Base-by-base conservation (phyloP, 2,329 filamentous ascomycete genomes). In the Colletotrichum cordylinicola region DNA sequence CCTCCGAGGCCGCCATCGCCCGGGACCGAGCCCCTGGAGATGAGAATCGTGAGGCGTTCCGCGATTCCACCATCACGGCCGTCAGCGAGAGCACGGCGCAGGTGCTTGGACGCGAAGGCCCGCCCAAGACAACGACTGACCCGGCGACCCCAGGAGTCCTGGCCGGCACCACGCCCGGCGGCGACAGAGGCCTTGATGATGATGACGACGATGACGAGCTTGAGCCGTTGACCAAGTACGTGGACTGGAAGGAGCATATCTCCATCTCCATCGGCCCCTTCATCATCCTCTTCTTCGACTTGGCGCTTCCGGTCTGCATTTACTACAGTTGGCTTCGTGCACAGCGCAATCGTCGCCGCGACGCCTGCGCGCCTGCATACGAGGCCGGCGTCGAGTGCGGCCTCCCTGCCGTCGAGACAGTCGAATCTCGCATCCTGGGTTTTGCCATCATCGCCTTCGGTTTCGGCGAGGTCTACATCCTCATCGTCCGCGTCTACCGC, bases 281-380 rank as follows among this genome's bases (percentile, higher is more conserved):
- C 29, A 71, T 75, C 70, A 75, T 75, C 18, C 73, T 75, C 70
- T 75, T 75, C 64, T 75, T 75, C 58, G 73, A 75, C 12, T 70
- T 75, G 15, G 73, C 73, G 1, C 58, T 75, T 6, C 73, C 73
- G 6, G 73, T 75, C 5, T 75, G 73, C 29, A 75, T 75, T 33
- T 75, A 75, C 70, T 75, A 75, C 70, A 73, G 70, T 21, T 75
- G 73, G 73, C 70, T 75, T 4, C 73, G 73, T 10, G 73, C 73
- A 12, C 73, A 66, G 35, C 73, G 73, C 58, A 75, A 75, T 43
- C 62, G 66, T 10, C 73, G 73, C 2, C 70, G 70, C 43, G 73
- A 8, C 4, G 73, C 73, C 4, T 75, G 73, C n/a, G 37, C 52
- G 35, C 24, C 39, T 3, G 73, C 73, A 8, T 75, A 75, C 29